Evolutionary conservation across 2,329 filamentous ascomycete species (phyloP).

Genomic region (Akanthomyces uredinophilus): DNA sequence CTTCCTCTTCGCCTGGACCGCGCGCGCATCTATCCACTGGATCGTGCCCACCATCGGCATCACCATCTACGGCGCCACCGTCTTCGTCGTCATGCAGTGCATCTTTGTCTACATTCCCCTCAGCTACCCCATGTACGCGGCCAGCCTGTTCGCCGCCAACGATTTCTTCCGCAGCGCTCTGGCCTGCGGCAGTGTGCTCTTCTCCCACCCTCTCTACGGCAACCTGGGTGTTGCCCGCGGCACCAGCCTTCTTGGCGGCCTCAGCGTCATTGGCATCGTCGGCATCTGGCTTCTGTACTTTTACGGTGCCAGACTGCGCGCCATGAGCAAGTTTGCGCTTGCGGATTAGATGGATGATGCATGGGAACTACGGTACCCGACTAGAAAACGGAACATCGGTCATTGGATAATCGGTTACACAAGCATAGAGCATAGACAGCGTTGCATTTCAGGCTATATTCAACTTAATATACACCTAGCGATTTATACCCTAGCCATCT

Average conservation of each 20-base stretch:
- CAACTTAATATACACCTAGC: background rate
- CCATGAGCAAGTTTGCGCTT: conserved; percentile 53
- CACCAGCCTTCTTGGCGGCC: conserved; percentile 50
- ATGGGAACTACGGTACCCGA: background rate
- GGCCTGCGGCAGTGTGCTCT: conserved; percentile 56
- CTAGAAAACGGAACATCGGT: background rate
- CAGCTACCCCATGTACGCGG: conserved; percentile 51
- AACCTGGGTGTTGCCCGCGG: conserved; percentile 56
- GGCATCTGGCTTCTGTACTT: conserved; percentile 57
- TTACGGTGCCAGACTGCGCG: conserved; percentile 48
- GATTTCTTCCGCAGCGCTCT: conserved; percentile 55
- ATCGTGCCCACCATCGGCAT: conserved; percentile 54
- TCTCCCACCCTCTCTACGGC: conserved; percentile 53
- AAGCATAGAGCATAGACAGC: background rate
- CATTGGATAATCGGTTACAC: background rate
- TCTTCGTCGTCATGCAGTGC: conserved; percentile 54
- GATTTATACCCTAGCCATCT: background rate
- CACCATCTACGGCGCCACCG: conserved; percentile 45
- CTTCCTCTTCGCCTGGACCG: conserved; percentile 57
- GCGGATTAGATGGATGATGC: conserved; percentile 19
- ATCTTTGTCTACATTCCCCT: conserved; percentile 57
- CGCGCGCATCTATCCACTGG: conserved; percentile 46
- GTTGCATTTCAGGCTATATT: background rate
- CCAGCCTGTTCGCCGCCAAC: conserved; percentile 56
- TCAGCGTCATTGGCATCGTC: conserved; percentile 49